A percentile compares a stretch with the other conserved stretches of the same genome.
Evolutionary conservation across 169 alveolate genomes (phyloP).

Genomic region (Plasmodium gonderi): DNA sequence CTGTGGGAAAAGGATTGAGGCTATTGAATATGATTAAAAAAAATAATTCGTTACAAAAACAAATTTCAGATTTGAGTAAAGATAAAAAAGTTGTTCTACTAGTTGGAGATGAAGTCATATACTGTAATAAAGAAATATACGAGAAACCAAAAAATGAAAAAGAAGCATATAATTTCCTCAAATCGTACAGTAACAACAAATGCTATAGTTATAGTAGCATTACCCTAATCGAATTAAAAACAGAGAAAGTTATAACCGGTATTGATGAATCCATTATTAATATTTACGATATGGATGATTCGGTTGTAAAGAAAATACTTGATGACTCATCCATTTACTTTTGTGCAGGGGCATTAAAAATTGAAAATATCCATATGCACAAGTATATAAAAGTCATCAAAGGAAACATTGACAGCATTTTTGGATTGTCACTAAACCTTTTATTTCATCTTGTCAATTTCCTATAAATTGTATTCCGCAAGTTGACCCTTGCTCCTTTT

Average conservation of each 20-base stretch:
- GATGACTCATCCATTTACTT: constrained; percentile 27
- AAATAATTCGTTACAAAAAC: not conserved
- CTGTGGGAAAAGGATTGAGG: constrained; percentile 55
- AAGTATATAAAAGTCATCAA: constrained; percentile 34
- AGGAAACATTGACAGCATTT: constrained; percentile 66
- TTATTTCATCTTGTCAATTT: constrained; percentile 43
- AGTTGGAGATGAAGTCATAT: constrained; percentile 71
- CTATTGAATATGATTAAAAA: constrained; percentile 30
- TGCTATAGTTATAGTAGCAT: constrained; percentile 54
- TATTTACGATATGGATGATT: constrained; percentile 29
- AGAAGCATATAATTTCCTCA: constrained; percentile 52
- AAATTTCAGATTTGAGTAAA: constrained; percentile 13
- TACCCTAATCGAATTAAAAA: constrained; percentile 27
- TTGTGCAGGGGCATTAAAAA: constrained; percentile 72
- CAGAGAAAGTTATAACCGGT: constrained; percentile 48
- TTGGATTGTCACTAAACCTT: constrained; percentile 55
- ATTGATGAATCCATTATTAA: constrained; percentile 53
- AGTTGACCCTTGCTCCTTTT: not conserved
- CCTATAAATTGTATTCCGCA: not conserved
- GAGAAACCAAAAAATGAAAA: constrained; percentile 55
- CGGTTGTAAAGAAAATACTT: constrained; percentile 13
- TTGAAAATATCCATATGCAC: constrained; percentile 48
- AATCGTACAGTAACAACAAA: constrained; percentile 44
- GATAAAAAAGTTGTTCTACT: constrained; percentile 29
- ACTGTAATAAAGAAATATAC: constrained; percentile 53